Conservation (phyloP, 148 eudicot genomes). For the Chenopodium quinoa region DNA sequence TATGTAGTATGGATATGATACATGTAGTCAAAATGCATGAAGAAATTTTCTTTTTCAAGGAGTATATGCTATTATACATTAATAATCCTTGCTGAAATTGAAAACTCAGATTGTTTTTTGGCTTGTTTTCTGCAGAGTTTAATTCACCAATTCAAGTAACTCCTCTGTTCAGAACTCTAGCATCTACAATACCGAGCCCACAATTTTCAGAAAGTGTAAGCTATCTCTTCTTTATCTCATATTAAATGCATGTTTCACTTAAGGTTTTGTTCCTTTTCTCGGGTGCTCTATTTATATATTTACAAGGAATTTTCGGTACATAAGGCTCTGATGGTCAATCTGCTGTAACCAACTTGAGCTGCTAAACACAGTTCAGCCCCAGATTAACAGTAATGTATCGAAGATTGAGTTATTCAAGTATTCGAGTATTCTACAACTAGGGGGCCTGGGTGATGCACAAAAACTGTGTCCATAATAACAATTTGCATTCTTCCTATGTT, state of each 20-base stretch:
- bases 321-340: neutral
- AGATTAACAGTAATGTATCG: neutral
- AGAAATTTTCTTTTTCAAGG: neutral
- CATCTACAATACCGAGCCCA: slow-evolving; percentile 88
- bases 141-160: slow-evolving; percentile 79
- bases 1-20: neutral
- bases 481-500: neutral
- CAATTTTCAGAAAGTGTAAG: slow-evolving; percentile 98
- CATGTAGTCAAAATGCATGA: neutral
- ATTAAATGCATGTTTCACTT: neutral
- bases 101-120: slow-evolving; percentile 26
- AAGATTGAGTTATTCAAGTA: neutral
- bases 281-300: neutral
- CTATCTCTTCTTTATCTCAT: slow-evolving; percentile 21
- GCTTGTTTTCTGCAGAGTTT: slow-evolving; percentile 46
- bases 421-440: neutral
- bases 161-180: slow-evolving; percentile 71
- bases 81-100: neutral
- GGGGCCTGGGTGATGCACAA: too few relatives aligned
- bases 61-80: neutral
- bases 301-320: neutral
- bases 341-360: neutral
- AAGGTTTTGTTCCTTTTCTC: too few relatives aligned
- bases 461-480: neutral
- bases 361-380: neutral